Evolutionary conservation across 2,329 filamentous ascomycete species (phyloP), one percentile per base, ranked within the genome.

Genomic region (Aureobasidium sp.): DNA sequence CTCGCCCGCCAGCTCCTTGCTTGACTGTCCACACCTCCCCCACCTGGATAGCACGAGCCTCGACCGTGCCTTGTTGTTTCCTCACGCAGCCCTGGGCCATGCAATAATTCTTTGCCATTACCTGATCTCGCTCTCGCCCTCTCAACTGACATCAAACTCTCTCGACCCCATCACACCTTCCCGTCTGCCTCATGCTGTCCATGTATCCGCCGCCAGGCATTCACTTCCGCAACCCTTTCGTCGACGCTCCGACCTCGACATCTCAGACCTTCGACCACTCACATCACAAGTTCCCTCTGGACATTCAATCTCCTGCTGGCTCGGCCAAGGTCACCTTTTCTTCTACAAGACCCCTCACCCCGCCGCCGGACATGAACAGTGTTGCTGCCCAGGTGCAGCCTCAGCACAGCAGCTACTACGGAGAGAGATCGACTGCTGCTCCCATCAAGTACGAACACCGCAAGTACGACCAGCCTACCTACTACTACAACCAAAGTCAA

Each of bases 321-420:
- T 61, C 61, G 22, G 45, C 51, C 29, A 67, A 34, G 36, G 62
- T 62, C 64, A 48, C 60, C 52, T 64, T 39, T 51, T 62, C 56
- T 56, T 59, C 66, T 36, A 64, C 64, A 31, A 63, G 68, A 62
- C 66, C 70, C 47, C 68, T 70, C 44, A 74, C 72, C 3, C 73
- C 72, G 48, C 72, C 73, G 45, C 70, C 69, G 61, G 73, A 75
- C 53, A 74, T 75, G 73, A 70, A 68, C 62, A 64, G 62, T 27
- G 51, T 65, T 64, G 66, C 62, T 62, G 67, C 49, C 64, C 67
- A 57, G 64, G 67, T 41, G 56, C 65, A 41, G 20, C 66, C 42
- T 61, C 66, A 66, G 64, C 67, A 67, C 42, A 65, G 64, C 55
- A 69, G 68, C 67, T 68, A 73, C 45, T 67, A 70, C 64, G 63